Base-by-base conservation (phyloP, 768 basidiomycete genomes). In the Pulveroboletus sp. region DNA sequence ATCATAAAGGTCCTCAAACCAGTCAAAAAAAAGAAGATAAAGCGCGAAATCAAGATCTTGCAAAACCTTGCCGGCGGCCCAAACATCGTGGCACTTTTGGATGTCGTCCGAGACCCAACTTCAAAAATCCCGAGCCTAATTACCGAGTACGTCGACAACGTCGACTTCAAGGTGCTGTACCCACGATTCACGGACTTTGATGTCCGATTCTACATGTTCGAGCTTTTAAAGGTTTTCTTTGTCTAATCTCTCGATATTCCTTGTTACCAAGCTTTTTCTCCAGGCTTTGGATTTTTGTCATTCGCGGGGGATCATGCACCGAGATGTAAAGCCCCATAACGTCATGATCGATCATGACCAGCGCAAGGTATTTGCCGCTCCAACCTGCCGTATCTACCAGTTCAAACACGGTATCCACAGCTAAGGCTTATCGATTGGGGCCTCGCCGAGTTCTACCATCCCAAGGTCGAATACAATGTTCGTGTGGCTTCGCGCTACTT, bases 21-120 rank as follows among this genome's bases (percentile, higher is more conserved):
- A 0, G 94, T 98, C 36, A 98, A 98, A 80, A 97, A 98, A 83
- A 98, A 98, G 82, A 98, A 98, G 75, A 97, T 97, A 72, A 97
- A 97, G 74, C 81, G 95, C 56, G 95, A 98, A 73, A 96, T 98
- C 69, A 97, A 97, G 77, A 95, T 98, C 62, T 73, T 98, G 24
- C 93, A 94, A 71, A 96, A 97, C 67, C 78, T 98, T 28, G 91
- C 93, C 0, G 94, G 95, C 24, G 95, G 95, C 6, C 93, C 93
- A 3, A 98, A 98, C 69, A 79, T 98, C 56, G 90, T 97, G 43
- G 86, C 86, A 7, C 77, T 98, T 44, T 76, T 97, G 54, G 95
- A 98, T 65, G 93, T 97, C 58, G 95, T 98, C 53, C 83, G 95
- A 59, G 95, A 98, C 73, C 89, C 87, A 33, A 83, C 90, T 56